Evolutionary conservation across 225 moss, liverwort and hornwort species (phyloP), one percentile per base, ranked within the genome.

Genomic region (Rhytidiadelphus loreus): DNA sequence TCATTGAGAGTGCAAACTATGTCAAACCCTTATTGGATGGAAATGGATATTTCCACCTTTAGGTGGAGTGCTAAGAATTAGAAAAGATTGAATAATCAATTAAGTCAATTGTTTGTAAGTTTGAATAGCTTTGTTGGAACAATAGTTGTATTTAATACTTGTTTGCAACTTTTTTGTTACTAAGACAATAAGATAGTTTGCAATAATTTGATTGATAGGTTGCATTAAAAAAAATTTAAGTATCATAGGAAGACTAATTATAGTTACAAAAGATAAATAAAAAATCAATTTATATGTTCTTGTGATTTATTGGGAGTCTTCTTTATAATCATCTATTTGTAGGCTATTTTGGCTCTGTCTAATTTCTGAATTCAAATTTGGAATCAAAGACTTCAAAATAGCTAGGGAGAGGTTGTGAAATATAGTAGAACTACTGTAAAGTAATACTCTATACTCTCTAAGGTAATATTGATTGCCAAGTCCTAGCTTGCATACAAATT

Each of bases 391-490:
- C 8, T 52, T 3, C 3, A 20, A 50, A 50, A 32, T 33, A 21
- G 3, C 1, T 35, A 2, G 3, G 0, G 0, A 37, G 9, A 77
- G 15, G 24, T 53, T 9, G 16, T 10, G 1, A n/a, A 25, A n/a
- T 4, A 6, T n/a, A 55, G n/a, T n/a, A n/a, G n/a, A n/a, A n/a
- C n/a, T n/a, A n/a, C n/a, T n/a, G n/a, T n/a, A n/a, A n/a, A n/a
- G n/a, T n/a, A n/a, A n/a, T n/a, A n/a, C n/a, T n/a, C n/a, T n/a
- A n/a, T n/a, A n/a, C n/a, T n/a, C n/a, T n/a, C n/a, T n/a, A n/a
- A n/a, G n/a, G n/a, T n/a, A n/a, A n/a, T n/a, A n/a, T n/a, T n/a
- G n/a, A n/a, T n/a, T n/a, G n/a, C n/a, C n/a, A n/a, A n/a, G n/a
- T n/a, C n/a, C n/a, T n/a, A n/a, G n/a, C n/a, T n/a, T n/a, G n/a